Percentiles rank a stretch among this genome's conserved stretches.
Evolutionary conservation across 1,139 yeast species (phyloP).

Genomic region (Yamadazyma friedrichii): DNA sequence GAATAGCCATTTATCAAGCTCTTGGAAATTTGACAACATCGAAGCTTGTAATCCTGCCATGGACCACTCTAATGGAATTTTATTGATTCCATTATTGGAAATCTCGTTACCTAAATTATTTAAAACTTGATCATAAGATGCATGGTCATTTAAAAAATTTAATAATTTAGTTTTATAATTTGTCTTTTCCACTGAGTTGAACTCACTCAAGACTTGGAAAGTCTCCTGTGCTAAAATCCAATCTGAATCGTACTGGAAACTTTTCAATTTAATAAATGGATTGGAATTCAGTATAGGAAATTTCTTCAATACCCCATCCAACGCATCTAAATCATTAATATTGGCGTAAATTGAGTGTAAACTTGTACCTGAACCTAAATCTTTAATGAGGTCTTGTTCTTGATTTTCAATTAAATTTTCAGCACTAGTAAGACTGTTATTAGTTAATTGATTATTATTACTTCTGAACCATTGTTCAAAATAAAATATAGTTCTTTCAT

Average conservation of each 20-base stretch:
- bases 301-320: conserved; percentile 79
- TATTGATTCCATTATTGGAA: conserved; percentile 21
- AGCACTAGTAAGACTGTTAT: too few species aligned
- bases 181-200: conserved; percentile 27
- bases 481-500: conserved; percentile 85
- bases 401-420: conserved; percentile 11
- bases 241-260: conserved; percentile 80
- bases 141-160: conserved; percentile 41
- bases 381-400: not conserved
- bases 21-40: conserved; percentile 50
- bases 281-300: conserved; percentile 59
- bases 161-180: conserved; percentile 36
- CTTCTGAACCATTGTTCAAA: conserved; percentile 70
- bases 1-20: conserved; percentile 57
- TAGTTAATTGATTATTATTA: conserved; percentile 18
- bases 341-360: conserved; percentile 81
- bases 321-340: conserved; percentile 85
- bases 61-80: conserved; percentile 53
- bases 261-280: conserved; percentile 56
- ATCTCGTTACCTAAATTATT: conserved; percentile 31
- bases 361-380: conserved; percentile 31
- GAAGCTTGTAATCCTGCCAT: conserved; percentile 75
- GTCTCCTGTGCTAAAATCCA: conserved; percentile 91
- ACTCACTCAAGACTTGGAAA: conserved; percentile 63
- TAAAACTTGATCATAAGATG: conserved; percentile 41